phyloP scores from a whole-genome alignment of 495 filamentous ascomycete species.

The Oidiodendron maius region DNA sequence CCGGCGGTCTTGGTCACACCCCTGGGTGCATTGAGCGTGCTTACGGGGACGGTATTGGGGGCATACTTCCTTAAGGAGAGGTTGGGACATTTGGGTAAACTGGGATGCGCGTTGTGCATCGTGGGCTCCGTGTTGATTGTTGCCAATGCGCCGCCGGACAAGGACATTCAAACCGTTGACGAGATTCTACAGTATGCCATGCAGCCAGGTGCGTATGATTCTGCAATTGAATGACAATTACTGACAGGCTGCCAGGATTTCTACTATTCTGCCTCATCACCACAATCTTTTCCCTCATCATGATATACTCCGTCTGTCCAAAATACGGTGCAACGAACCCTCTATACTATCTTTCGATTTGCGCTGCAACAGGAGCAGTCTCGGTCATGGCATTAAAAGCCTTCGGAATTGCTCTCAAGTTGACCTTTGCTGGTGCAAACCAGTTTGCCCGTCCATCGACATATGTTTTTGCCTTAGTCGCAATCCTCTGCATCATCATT shows the following conservation, averaged over 20 bases:
- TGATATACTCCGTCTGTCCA: slow-evolving; percentile 94
- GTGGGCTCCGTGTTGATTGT: slow-evolving; percentile 97
- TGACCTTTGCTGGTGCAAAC: slow-evolving; percentile 89
- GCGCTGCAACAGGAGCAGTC: slow-evolving; percentile 90
- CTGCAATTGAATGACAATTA: neutral
- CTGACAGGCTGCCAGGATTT: slow-evolving; percentile 56
- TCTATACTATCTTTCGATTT: slow-evolving; percentile 92
- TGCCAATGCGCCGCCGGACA: slow-evolving; percentile 90
- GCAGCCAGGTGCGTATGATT: slow-evolving; percentile 65
- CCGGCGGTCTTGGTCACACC: slow-evolving; percentile 96
- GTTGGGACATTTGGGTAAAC: slow-evolving; percentile 80
- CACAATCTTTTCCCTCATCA: slow-evolving; percentile 73
- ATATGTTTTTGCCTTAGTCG: slow-evolving; percentile 94
- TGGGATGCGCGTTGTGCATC: slow-evolving; percentile 93
- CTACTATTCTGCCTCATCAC: slow-evolving; percentile 75
- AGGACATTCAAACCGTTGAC: slow-evolving; percentile 80
- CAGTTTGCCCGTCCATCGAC: slow-evolving; percentile 91
- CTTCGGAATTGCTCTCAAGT: slow-evolving; percentile 92
- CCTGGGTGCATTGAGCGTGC: slow-evolving; percentile 82
- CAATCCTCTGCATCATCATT: slow-evolving; percentile 85
- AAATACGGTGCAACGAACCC: slow-evolving; percentile 90
- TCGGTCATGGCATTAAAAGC: slow-evolving; percentile 99
- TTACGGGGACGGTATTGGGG: slow-evolving; percentile 91
- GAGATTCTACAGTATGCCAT: slow-evolving; percentile 84
- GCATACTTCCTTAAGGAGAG: slow-evolving; percentile 90